These are phyloP conservation scores for Anthoceros angustus DNA, from an alignment of 225 moss, liverwort and hornwort species.

Conservation along the genomic window DNA sequence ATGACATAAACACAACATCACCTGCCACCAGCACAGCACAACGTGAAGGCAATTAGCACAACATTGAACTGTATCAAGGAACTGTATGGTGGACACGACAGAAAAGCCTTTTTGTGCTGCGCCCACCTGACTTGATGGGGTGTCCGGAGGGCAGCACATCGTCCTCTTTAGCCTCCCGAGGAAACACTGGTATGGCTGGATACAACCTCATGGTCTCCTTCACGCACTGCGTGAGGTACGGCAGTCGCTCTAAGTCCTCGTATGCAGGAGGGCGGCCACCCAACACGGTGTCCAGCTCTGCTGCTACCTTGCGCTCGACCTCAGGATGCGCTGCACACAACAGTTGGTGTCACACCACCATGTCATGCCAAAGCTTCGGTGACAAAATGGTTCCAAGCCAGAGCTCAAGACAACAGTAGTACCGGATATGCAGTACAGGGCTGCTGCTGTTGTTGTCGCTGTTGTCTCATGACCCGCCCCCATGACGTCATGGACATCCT, in stretches of 20 bases:
- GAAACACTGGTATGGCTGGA: not conserved
- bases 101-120: not conserved
- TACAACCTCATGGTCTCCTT: conserved; percentile 2
- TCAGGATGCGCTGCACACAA: not conserved
- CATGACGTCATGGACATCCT: conserved; percentile 1
- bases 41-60: not conserved
- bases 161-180: not conserved
- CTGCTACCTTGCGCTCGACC: not conserved
- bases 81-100: not conserved
- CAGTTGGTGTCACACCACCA: too few species aligned
- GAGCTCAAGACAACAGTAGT: not conserved
- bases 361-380: not conserved
- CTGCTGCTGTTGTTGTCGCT: not conserved
- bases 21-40: not conserved
- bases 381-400: not conserved
- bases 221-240: not conserved
- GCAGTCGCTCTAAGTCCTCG: not conserved
- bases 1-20: not conserved
- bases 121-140: not conserved
- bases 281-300: not conserved
- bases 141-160: not conserved
- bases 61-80: not conserved
- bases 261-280: not conserved
- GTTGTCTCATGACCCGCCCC: not conserved
- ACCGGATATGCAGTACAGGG: not conserved